Conservation (phyloP, 768 basidiomycete species). For the Tulasnella sp. region DNA sequence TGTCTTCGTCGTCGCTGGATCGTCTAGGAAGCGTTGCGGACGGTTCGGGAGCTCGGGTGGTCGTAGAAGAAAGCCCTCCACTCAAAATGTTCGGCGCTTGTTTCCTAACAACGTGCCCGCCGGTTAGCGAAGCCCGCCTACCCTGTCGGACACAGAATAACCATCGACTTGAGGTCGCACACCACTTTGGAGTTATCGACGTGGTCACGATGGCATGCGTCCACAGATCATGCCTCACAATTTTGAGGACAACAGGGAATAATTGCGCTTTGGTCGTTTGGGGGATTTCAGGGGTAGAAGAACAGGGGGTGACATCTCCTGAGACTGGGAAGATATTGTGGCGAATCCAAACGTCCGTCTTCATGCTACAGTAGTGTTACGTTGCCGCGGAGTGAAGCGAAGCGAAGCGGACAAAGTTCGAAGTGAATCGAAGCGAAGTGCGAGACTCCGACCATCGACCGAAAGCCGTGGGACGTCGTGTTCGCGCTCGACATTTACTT, state of each 20-base stretch:
- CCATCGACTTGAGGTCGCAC: not conserved
- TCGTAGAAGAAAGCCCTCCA: not conserved
- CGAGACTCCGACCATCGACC: too few species aligned
- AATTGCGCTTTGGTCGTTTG: too few species aligned
- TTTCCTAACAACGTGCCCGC: not conserved
- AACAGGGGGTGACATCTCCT: not conserved
- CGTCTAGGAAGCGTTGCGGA: not conserved
- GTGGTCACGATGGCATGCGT: too few species aligned
- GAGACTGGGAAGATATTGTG: too few species aligned
- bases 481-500: too few species aligned
- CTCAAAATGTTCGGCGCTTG: not conserved
- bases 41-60: not conserved
- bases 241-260: conserved; percentile 7
- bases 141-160: not conserved
- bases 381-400: too few species aligned
- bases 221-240: too few species aligned
- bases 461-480: too few species aligned
- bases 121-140: not conserved
- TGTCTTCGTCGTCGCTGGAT: not conserved
- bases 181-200: not conserved
- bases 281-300: not conserved
- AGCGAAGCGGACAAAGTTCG: too few species aligned
- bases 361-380: too few species aligned
- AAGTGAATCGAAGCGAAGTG: too few species aligned
- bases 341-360: too few species aligned